Percentiles rank a stretch among this genome's conserved stretches.
phyloP scores from a whole-genome alignment of 129 eudicot species.

The Helichrysum umbraculigerum region DNA sequence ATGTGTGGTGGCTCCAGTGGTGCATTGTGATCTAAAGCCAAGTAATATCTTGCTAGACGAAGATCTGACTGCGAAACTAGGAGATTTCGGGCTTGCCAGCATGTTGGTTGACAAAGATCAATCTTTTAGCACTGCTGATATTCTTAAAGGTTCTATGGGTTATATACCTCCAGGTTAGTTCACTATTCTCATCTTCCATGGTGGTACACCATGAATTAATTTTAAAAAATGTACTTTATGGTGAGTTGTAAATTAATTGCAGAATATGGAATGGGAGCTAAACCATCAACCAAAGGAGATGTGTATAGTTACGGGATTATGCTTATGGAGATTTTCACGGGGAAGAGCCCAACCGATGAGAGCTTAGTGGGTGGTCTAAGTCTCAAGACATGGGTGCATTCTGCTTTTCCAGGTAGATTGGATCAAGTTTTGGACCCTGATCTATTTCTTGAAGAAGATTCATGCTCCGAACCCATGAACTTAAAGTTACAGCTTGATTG shows the following conservation, averaged over 20 bases:
- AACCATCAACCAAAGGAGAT: slow-evolving; percentile 75
- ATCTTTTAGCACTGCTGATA: slow-evolving; percentile 41
- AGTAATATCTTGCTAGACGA: slow-evolving; percentile 59
- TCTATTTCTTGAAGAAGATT: slow-evolving; percentile 19
- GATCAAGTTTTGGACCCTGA: slow-evolving; percentile 43
- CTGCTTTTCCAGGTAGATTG: slow-evolving; percentile 35
- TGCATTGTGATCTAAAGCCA: slow-evolving; percentile 80
- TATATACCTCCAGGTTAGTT: slow-evolving; percentile 75
- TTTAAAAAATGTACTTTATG: not conserved
- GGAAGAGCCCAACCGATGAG: slow-evolving; percentile 61
- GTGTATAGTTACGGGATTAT: slow-evolving; percentile 71
- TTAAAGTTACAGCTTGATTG: slow-evolving; percentile 32
- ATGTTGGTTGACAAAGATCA: slow-evolving; percentile 43
- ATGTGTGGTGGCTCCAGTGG: slow-evolving; percentile 53
- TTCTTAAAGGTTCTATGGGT: slow-evolving; percentile 69
- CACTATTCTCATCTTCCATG: not conserved
- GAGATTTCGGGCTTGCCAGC: slow-evolving; percentile 75
- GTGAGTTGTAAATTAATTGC: not conserved
- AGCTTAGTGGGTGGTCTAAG: slow-evolving; percentile 46
- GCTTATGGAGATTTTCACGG: slow-evolving; percentile 67
- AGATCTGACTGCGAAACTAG: slow-evolving; percentile 57
- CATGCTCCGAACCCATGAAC: slow-evolving; percentile 15
- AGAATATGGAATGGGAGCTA: slow-evolving; percentile 71
- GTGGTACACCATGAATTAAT: not conserved
- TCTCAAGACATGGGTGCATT: slow-evolving; percentile 54